These are phyloP conservation scores for Candolleomyces eurysporus DNA, from an alignment of 768 basidiomycete genomes.

Conservation along the genomic window DNA sequence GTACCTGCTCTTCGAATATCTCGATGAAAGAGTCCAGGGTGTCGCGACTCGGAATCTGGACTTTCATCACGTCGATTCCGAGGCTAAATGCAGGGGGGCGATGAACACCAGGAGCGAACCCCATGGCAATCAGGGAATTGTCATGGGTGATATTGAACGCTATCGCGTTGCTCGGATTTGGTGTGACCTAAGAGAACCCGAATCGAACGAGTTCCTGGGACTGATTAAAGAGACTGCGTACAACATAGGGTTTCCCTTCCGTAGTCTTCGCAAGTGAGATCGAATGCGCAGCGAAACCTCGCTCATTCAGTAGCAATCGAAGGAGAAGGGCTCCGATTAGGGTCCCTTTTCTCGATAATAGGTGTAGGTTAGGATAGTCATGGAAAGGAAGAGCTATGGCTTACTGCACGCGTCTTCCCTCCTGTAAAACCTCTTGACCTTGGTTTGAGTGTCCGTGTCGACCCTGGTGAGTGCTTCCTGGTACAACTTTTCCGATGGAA, in stretches of 20 bases:
- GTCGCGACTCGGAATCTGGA: constrained; percentile 57
- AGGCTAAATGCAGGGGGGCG: constrained; percentile 56
- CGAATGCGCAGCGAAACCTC: constrained; percentile 44
- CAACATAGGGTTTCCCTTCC: constrained; percentile 77
- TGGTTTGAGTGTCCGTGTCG: constrained; percentile 52
- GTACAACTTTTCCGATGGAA: constrained; percentile 51
- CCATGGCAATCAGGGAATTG: constrained; percentile 69
- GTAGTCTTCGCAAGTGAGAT: constrained; percentile 58
- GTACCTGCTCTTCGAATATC: constrained; percentile 64
- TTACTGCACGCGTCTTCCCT: constrained; percentile 76
- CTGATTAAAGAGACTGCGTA: constrained; percentile 28
- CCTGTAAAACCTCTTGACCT: constrained; percentile 65
- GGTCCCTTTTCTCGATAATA: constrained; percentile 47
- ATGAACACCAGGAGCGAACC: constrained; percentile 43
- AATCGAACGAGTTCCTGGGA: background rate
- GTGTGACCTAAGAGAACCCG: background rate
- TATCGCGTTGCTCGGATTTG: constrained; percentile 34
- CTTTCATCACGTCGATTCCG: constrained; percentile 83
- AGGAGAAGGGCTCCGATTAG: constrained; percentile 76
- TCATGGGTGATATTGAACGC: constrained; percentile 86
- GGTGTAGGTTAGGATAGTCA: too few species aligned
- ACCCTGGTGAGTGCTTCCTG: constrained; percentile 55
- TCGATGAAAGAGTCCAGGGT: constrained; percentile 61
- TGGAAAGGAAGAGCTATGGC: constrained; percentile 15
- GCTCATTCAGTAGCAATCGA: constrained; percentile 58